Evolutionary conservation across 73 alveolate species (phyloP), one percentile per base, ranked within the genome.

Genomic region (Urostyla sp.): DNA sequence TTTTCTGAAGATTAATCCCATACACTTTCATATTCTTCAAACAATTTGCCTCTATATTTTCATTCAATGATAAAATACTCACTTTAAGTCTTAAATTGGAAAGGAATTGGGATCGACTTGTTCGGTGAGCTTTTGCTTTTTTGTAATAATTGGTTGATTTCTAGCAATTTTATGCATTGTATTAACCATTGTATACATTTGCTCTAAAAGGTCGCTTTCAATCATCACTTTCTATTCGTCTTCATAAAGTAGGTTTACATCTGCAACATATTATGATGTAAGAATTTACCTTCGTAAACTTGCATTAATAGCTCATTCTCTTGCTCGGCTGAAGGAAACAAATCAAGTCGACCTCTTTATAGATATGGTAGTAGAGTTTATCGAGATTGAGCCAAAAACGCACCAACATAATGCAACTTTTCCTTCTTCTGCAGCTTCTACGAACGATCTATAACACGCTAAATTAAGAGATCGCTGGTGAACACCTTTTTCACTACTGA

Each of bases 141-240:
- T 44, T 0, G 24, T 50, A 20, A 81, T 80, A 43, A 83, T 10
- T 38, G 69, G 67, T 56, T 83, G 54, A 37, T 75, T 54, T 55
- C 87, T 53, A 20, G 78, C 74, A 21, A 57, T 56, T 0, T 75
- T 52, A 75, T 75, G 72, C 76, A 75, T 36, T 3, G 87, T 1
- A 32, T 54, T 30, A 28, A 75, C 26, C 72, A 75, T 56, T n/a
- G 21, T 73, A 76, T 53, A 83, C 51, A 56, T 56, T 52, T 83
- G 91, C 82, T 83, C 91, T 24, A 83, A 46, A 2, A 60, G 28
- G 75, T 83, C 91, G 8, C 83, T 87, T 24, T 83, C 36, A 0
- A 40, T 44, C 80, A 83, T 72, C 28, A 72, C 66, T 75, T 59
- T 45, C 24, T 83, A 87, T 32, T 83, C 91, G 46, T 83, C 86